Evolutionary conservation across 768 basidiomycete species (phyloP), one percentile per base, ranked within the genome.

Genomic region (Boletus huronensis): DNA sequence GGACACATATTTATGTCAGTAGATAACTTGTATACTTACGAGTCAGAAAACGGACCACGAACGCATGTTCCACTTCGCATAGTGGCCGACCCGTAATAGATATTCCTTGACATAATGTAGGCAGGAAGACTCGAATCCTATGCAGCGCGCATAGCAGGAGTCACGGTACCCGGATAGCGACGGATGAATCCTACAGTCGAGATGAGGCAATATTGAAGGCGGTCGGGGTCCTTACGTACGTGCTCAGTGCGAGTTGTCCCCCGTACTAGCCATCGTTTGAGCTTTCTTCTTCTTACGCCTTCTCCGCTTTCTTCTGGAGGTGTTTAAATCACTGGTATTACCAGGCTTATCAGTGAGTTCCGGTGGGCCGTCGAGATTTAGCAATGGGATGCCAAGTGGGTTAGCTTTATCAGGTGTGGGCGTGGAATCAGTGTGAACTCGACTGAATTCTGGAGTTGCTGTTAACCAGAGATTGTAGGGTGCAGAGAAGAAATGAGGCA

Each of bases 311-410:
- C 80, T 85, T 64, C 79, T 85, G 32, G 76, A 68, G 58, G 63
- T 71, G 32, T 56, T 57, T 56, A 46, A 42, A 54, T 54, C 48
- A 43, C 36, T 53, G 23, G 46, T 38, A 49, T 58, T 52, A 40
- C 59, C 70, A 57, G 53, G 32, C 26, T 48, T 44, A 45, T 54
- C 53, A 19, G 17, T 36, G 34, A 46, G 44, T 36, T 67, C 72
- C 48, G 75, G 79, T 25, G 79, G 79, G 2, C 82, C 82, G 38
- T 68, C 70, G 11, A 87, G 74, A 61, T 87, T 87, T 26, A 88
- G 70, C 19, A 87, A 56, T 14, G 82, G 79, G 3, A 72, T 54
- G 47, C 73, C 50, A 45, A 56, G 43, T 34, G 28, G 48, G 26
- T 57, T 57, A 35, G 44, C 53, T 59, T 44, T 57, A 41, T 59